Evolutionary conservation across 2,329 filamentous ascomycete species (phyloP).

Genomic region (Phialocephala subalpina): DNA sequence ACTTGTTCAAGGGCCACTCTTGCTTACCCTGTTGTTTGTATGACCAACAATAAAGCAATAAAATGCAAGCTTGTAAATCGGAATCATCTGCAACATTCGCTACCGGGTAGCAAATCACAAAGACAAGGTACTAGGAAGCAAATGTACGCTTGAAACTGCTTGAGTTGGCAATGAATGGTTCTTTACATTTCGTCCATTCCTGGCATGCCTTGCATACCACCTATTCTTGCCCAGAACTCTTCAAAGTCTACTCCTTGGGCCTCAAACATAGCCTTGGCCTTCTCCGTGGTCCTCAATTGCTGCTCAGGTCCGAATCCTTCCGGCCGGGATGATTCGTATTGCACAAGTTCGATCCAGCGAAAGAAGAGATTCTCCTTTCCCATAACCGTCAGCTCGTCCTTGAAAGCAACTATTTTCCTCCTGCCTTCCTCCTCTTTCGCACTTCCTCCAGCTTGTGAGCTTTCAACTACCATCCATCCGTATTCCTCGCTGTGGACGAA

Average conservation of each 20-base stretch:
- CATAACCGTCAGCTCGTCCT: conserved; percentile 75
- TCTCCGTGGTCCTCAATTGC: conserved; percentile 75
- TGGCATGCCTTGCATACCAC: conserved; percentile 64
- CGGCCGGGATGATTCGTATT: conserved; percentile 82
- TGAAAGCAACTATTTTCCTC: conserved; percentile 81
- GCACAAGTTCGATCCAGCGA: conserved; percentile 90
- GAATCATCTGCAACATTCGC: background rate
- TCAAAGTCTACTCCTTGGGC: conserved; percentile 84
- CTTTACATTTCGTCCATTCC: conserved; percentile 50
- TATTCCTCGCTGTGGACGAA: conserved; percentile 72
- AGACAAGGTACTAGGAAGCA: background rate
- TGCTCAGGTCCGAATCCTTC: conserved; percentile 80
- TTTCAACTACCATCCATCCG: conserved; percentile 77
- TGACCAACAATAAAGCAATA: background rate
- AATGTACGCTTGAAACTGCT: background rate
- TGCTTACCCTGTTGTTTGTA: background rate
- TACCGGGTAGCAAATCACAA: background rate
- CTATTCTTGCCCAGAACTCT: conserved; percentile 76
- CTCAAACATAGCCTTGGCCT: conserved; percentile 80
- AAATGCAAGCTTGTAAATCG: background rate
- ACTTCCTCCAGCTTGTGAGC: conserved; percentile 55
- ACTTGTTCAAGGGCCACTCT: too few relatives aligned
- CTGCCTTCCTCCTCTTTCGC: conserved; percentile 68
- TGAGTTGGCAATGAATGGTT: background rate
- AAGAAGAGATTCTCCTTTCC: conserved; percentile 92